Base-by-base conservation (phyloP, 257 asterid species). In the Nicotiana undulata region DNA sequence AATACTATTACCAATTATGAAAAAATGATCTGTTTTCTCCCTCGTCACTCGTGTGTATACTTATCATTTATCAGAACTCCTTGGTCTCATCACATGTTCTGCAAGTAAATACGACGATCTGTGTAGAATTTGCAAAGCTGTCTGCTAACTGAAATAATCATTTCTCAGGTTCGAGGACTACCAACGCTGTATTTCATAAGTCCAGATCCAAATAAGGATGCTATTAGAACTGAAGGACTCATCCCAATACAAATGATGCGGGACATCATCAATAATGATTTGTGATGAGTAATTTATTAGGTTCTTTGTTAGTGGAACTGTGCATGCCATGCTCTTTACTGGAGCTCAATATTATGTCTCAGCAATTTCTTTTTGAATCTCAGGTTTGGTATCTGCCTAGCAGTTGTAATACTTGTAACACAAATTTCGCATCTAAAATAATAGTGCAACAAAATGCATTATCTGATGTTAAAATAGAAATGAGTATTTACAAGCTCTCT, bases 181-280 rank as follows among this genome's bases (percentile, higher is more conserved):
- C 99, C 98, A 7, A 92, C 99, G 0, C 1, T 95, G 86, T 93
- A 92, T 87, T 95, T 95, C 90, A 88, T 93, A 63, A 95, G 99
- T 85, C 97, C 99, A 1, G 95, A 95, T 85, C 89, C 96, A 63
- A 91, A 51, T 72, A 95, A 95, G 88, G 94, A 92, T 82, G 99
- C 99, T 46, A 90, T 95, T 32, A 88, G 98, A 80, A 93, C 97
- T 17, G 99, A 95, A 87, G 99, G 99, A 80, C 99, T 95, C 86
- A 89, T 95, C 82, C 99, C 99, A 4, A 84, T 93, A 86, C 92
- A 93, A 77, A 88, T 93, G 96, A 93, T 95, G 96, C 83, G 98
- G 37, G 94, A 90, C 82, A 93, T 95, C 85, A 89, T 95, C 63
- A 89, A 95, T 4, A 93, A 92, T 46, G 97, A 92, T 10, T 89